A percentile compares a stretch with the other conserved stretches of the same genome.
Conservation (phyloP, 441 rosid genomes). For the Raphanus hybrid region DNA sequence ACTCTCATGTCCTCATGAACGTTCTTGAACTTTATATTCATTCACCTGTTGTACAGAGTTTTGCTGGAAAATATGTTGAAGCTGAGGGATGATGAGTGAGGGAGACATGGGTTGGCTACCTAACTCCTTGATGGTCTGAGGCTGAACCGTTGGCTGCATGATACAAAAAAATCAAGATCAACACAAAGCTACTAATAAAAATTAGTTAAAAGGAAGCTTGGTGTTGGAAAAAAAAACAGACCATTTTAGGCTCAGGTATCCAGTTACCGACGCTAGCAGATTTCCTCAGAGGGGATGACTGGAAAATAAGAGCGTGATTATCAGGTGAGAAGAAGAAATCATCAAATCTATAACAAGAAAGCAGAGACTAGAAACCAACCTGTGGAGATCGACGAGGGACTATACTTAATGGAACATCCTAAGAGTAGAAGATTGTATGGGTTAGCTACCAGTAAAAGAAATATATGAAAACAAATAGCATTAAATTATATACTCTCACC, state of each 20-base stretch:
- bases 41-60: slow-evolving; percentile 88
- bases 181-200: not conserved
- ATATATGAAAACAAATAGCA: slow-evolving; percentile 33
- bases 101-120: slow-evolving; percentile 48
- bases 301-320: too few species aligned
- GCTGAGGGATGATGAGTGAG: slow-evolving; percentile 71
- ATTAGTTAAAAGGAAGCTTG: slow-evolving; percentile 12
- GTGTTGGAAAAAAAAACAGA: slow-evolving; percentile 49
- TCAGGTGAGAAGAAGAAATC: slow-evolving; percentile 28
- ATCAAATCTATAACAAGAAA: slow-evolving; percentile 20
- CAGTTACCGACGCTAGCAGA: slow-evolving; percentile 98
- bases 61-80: slow-evolving; percentile 92
- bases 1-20: slow-evolving; percentile 20
- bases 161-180: slow-evolving; percentile 27
- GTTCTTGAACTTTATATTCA: slow-evolving; percentile 17
- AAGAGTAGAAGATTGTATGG: slow-evolving; percentile 47
- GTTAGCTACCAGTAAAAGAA: slow-evolving; percentile 50
- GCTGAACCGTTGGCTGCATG: slow-evolving; percentile 61
- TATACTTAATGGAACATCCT: slow-evolving; percentile 88
- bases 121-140: slow-evolving; percentile 66
- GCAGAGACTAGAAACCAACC: slow-evolving; percentile 56
- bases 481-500: slow-evolving; percentile 54
- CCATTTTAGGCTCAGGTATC: slow-evolving; percentile 72
- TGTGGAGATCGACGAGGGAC: slow-evolving; percentile 85
- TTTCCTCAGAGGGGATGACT: slow-evolving; percentile 87